Conservation (phyloP, 148 eudicot species). For the Chenopodium quinoa region DNA sequence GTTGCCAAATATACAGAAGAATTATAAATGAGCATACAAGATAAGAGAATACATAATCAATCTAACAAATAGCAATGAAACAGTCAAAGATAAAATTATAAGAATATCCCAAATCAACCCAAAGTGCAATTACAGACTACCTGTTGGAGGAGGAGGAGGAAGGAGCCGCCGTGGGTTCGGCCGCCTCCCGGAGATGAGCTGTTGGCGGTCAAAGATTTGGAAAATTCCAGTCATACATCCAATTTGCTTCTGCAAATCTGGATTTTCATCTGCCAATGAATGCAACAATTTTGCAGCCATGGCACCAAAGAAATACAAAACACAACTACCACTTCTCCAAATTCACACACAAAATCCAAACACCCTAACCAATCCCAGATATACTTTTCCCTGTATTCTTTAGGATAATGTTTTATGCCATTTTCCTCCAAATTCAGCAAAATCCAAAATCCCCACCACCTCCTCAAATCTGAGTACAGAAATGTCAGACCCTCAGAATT, state of each 20-base stretch:
- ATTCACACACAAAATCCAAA: not conserved
- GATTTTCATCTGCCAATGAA: slow-evolving; percentile 84
- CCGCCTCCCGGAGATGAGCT: slow-evolving; percentile 49
- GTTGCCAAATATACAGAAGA: not conserved
- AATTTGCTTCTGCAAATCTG: slow-evolving; percentile 86
- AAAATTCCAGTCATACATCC: slow-evolving; percentile 88
- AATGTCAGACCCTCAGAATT: slow-evolving; percentile 21
- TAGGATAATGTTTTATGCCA: slow-evolving; percentile 10
- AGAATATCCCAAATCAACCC: not conserved
- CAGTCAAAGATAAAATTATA: not conserved
- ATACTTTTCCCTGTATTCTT: not conserved
- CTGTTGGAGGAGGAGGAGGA: slow-evolving; percentile 47
- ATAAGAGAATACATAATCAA: not conserved
- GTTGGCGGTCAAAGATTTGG: slow-evolving; percentile 73
- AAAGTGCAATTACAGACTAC: slow-evolving; percentile 31
- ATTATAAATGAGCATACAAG: not conserved
- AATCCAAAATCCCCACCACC: slow-evolving; percentile 20
- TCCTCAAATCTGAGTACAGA: slow-evolving; percentile 27
- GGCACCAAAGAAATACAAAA: not conserved
- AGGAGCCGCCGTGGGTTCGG: slow-evolving; percentile 55
- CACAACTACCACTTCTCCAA: not conserved
- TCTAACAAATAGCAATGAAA: not conserved
- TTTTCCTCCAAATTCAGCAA: slow-evolving; percentile 22
- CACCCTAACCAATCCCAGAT: slow-evolving; percentile 10
- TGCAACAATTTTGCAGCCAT: slow-evolving; percentile 96